Conservation (phyloP, 2,329 filamentous ascomycete species). For the Biscogniauxia mediterranea region DNA sequence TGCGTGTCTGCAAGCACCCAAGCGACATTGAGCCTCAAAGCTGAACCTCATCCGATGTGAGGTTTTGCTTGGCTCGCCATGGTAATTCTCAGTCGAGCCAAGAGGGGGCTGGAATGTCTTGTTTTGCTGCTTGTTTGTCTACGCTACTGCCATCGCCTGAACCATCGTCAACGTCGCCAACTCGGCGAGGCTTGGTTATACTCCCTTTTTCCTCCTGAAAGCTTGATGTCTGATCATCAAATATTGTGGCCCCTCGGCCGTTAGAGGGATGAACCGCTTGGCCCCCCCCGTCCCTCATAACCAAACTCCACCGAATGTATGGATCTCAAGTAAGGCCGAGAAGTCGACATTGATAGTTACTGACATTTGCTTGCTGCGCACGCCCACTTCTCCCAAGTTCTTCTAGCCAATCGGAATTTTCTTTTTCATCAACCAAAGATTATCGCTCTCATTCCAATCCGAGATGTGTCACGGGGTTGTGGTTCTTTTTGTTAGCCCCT, state of each 20-base stretch:
- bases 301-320: neutral
- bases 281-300: neutral
- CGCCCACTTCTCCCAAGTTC: neutral
- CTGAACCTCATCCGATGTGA: conserved; percentile 12
- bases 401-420: neutral
- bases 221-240: neutral
- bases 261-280: neutral
- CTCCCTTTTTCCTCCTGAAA: neutral
- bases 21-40: conserved; percentile 24
- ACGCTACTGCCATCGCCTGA: neutral
- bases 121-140: neutral
- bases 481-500: neutral
- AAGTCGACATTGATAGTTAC: neutral
- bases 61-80: conserved; percentile 17
- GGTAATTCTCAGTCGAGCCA: conserved; percentile 2
- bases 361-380: neutral
- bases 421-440: neutral
- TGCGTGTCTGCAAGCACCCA: conserved; percentile 12
- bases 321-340: neutral
- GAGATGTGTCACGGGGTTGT: neutral
- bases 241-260: neutral
- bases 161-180: neutral
- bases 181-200: neutral
- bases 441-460: neutral
- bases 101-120: neutral